Evolutionary conservation across 495 filamentous ascomycete genomes (phyloP).

Genomic region (Filosporella fistucella): DNA sequence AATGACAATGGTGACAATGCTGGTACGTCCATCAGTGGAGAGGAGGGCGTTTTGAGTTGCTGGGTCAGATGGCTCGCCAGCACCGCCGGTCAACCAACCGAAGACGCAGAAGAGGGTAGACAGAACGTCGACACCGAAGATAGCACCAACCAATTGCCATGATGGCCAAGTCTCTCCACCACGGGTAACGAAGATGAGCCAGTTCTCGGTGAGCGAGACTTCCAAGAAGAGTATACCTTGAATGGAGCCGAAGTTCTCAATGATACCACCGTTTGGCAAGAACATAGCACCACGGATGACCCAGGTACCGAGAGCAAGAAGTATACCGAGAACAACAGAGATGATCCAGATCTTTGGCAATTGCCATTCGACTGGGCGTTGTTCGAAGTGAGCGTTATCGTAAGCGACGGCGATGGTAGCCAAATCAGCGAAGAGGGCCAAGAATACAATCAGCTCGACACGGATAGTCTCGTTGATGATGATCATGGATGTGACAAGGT

Average conservation of each 20-base stretch:
- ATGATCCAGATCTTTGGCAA: conserved; percentile 77
- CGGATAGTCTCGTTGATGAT: conserved; percentile 69
- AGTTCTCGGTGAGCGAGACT: conserved; percentile 71
- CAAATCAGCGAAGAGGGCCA: conserved; percentile 72
- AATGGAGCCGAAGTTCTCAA: conserved; percentile 67
- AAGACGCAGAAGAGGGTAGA: conserved; percentile 71
- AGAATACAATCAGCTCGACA: conserved; percentile 68
- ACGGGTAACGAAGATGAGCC: conserved; percentile 77
- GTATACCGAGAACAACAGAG: conserved; percentile 58
- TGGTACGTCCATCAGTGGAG: conserved; percentile 55
- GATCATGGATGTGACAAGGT: conserved; percentile 74
- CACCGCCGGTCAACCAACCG: conserved; percentile 57
- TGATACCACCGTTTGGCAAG: conserved; percentile 64
- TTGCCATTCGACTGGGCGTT: conserved; percentile 72
- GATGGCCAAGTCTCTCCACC: conserved; percentile 67
- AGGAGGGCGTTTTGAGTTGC: conserved; percentile 37
- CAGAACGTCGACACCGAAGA: conserved; percentile 65
- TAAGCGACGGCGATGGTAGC: conserved; percentile 74
- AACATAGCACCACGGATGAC: conserved; percentile 63
- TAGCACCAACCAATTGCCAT: conserved; percentile 68
- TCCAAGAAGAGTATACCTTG: conserved; percentile 73
- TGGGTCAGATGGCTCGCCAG: conserved; percentile 38
- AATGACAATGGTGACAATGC: conserved; percentile 74
- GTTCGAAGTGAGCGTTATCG: conserved; percentile 72
- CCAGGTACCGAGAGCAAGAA: conserved; percentile 67